These are phyloP conservation scores for Capillidium rhysosporum DNA, from an alignment of 371 early-diverging fungal genomes.

Conservation along the genomic window DNA sequence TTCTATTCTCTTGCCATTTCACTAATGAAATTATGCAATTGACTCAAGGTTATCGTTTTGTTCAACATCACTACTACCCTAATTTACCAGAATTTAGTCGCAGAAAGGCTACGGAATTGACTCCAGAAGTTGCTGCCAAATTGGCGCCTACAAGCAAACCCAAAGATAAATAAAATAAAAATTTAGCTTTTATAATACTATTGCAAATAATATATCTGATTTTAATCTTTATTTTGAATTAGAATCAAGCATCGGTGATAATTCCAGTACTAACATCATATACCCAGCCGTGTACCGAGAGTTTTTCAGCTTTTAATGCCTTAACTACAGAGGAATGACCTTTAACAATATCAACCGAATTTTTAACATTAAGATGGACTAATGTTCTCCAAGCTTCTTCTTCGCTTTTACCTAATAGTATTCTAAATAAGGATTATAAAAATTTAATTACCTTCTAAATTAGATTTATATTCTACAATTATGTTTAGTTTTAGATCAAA, in stretches of 20 bases:
- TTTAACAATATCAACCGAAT: conserved; percentile 53
- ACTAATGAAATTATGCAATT: conserved; percentile 79
- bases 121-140: not conserved
- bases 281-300: conserved; percentile 70
- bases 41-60: conserved; percentile 63
- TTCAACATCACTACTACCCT: conserved; percentile 35
- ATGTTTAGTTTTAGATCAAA: not conserved
- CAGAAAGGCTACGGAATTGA: not conserved
- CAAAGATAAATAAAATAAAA: too few relatives aligned
- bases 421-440: too few relatives aligned
- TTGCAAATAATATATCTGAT: too few relatives aligned
- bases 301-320: conserved; percentile 62
- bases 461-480: not conserved
- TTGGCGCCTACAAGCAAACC: not conserved
- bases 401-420: conserved; percentile 10
- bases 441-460: not conserved
- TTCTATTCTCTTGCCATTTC: conserved; percentile 82
- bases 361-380: conserved; percentile 52
- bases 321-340: conserved; percentile 13
- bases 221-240: too few relatives aligned
- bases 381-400: conserved; percentile 23
- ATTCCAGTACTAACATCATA: conserved; percentile 49
- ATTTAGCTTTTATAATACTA: too few relatives aligned
- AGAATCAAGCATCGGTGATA: not conserved
- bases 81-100: not conserved